Evolutionary conservation across 139 green algal species (phyloP), one percentile per base, ranked within the genome.

Genomic region (Chlamydomonas asymmetrica): DNA sequence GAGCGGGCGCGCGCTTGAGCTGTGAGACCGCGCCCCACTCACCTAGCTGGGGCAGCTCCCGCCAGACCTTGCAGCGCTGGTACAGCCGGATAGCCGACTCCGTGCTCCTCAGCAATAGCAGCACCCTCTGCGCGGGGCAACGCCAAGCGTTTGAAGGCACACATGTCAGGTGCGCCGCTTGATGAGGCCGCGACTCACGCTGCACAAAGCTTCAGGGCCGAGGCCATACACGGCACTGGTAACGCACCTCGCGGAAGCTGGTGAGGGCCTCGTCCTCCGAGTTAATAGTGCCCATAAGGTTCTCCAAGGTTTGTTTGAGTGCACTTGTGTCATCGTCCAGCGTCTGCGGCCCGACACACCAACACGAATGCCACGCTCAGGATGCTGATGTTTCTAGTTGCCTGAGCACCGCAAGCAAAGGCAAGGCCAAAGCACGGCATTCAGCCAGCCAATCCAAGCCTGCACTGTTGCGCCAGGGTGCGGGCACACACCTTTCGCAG

Each of bases 41-140:
- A 69, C 71, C 71, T 20, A 59, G 62, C 70, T 71, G 56, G 1
- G 79, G 66, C 8, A 80, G 59, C 16, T 87, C 85, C 38, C 85
- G 41, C 81, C 81, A 90, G 22, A 86, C 35, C 70, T 82, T 83
- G 45, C 73, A 76, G 34, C 85, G 85, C 79, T 85, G 63, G 49
- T 79, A 87, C 6, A 77, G 81, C 39, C 81, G 81, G 48, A 87
- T 80, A 5, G 83, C 79, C n/a, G 66, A 72, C 69, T 90, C 85
- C 7, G 79, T 86, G 57, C 43, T 75, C 64, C 76, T 75, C 35
- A 90, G 63, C 60, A 90, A 76, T 41, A 49, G 40, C 50, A 85
- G 70, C 20, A 86, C 81, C 69, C 85, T 86, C 81, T 86, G 76
- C 52, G 60, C 22, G 50, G 37, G 32, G 39, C n/a, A n/a, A n/a